These are phyloP conservation scores for Erysiphe neolycopersici DNA, from an alignment of 2,329 filamentous ascomycete species.

Conservation along the genomic window DNA sequence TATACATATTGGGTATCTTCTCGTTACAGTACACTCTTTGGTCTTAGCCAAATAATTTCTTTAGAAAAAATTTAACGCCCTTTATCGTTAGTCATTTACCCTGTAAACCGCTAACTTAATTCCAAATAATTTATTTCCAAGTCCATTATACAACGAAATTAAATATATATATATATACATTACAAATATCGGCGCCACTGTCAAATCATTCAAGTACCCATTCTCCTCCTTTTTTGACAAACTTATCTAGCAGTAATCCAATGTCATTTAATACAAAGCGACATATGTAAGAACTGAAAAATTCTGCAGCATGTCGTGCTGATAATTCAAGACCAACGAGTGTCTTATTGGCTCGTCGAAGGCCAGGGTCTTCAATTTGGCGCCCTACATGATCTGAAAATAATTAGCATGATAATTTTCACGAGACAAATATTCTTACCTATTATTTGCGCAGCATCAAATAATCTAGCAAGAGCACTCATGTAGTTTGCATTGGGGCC, in stretches of 20 bases:
- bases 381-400: slow-evolving; percentile 68
- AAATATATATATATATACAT: not conserved
- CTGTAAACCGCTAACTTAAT: too few relatives aligned
- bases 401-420: slow-evolving; percentile 8
- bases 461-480: slow-evolving; percentile 65
- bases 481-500: slow-evolving; percentile 83
- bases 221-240: slow-evolving; percentile 85
- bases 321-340: slow-evolving; percentile 88
- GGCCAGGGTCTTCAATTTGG: slow-evolving; percentile 82
- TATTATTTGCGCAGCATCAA: slow-evolving; percentile 76
- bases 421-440: slow-evolving; percentile 31
- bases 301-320: slow-evolving; percentile 80
- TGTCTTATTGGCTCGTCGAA: slow-evolving; percentile 75
- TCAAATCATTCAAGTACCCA: slow-evolving; percentile 32
- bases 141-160: too few relatives aligned
- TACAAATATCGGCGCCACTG: slow-evolving; percentile 11
- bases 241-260: slow-evolving; percentile 71
- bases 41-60: too few relatives aligned
- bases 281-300: slow-evolving; percentile 92
- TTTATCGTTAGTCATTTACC: too few relatives aligned
- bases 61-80: too few relatives aligned
- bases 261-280: slow-evolving; percentile 81
- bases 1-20: not conserved
- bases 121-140: too few relatives aligned
- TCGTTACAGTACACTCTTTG: not conserved